A percentile compares a stretch with the other conserved stretches of the same genome.
Evolutionary conservation across 2,329 filamentous ascomycete genomes (phyloP).

Genomic region (Fusarium chuoi): DNA sequence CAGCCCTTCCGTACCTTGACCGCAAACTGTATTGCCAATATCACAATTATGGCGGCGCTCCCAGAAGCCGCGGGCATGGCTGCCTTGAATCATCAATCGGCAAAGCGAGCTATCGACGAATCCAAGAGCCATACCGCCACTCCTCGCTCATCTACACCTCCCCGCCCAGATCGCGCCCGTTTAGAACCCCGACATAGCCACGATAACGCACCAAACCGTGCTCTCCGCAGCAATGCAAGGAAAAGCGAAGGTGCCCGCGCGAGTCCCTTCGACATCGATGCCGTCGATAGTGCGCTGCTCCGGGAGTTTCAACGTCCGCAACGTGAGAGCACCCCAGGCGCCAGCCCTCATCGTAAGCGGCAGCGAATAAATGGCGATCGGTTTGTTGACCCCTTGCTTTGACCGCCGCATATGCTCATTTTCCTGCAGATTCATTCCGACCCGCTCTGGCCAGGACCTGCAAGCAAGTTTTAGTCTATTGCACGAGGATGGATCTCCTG

Average conservation of each 20-base stretch:
- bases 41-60: conserved; percentile 50
- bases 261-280: conserved; percentile 59
- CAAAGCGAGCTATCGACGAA: conserved; percentile 49
- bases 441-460: conserved; percentile 90
- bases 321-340: conserved; percentile 62
- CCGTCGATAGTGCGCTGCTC: conserved; percentile 61
- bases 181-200: conserved; percentile 55
- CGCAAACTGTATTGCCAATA: conserved; percentile 14
- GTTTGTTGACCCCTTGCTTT: conserved; percentile 52
- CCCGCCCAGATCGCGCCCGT: conserved; percentile 55
- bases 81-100: conserved; percentile 47
- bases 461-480: conserved; percentile 92
- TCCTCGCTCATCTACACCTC: conserved; percentile 56
- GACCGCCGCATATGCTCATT: conserved; percentile 35
- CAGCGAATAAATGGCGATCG: conserved; percentile 70
- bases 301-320: conserved; percentile 63
- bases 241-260: conserved; percentile 50
- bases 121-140: conserved; percentile 47
- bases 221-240: conserved; percentile 50
- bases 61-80: conserved; percentile 43
- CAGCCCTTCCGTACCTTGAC: conserved; percentile 5
- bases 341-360: conserved; percentile 67
- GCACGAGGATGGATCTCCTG: conserved; percentile 91
- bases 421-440: conserved; percentile 85
- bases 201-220: conserved; percentile 48